These are phyloP conservation scores for Tirmania nivea DNA, from an alignment of 495 filamentous ascomycete species.

Conservation along the genomic window DNA sequence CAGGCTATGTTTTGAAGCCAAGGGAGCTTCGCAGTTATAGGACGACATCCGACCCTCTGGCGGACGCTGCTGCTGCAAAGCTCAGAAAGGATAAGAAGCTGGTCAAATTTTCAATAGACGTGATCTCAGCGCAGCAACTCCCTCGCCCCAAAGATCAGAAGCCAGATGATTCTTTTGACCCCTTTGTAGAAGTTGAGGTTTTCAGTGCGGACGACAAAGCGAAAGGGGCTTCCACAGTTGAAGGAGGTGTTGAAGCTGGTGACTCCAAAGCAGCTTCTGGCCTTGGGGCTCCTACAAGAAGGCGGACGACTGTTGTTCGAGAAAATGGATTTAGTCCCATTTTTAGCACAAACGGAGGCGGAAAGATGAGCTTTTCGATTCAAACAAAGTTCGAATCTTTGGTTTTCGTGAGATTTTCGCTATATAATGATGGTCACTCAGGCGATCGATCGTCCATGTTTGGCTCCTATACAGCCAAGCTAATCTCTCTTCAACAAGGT, in stretches of 20 bases:
- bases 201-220: conserved; percentile 78
- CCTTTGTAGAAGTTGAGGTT: conserved; percentile 86
- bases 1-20: conserved; percentile 87
- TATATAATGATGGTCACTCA: conserved; percentile 56
- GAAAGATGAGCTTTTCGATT: conserved; percentile 49
- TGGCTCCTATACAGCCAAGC: conserved; percentile 79
- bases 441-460: conserved; percentile 37
- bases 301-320: conserved; percentile 51
- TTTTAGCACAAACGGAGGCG: conserved; percentile 33
- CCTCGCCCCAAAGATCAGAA: conserved; percentile 54
- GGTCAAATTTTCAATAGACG: conserved; percentile 61
- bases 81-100: conserved; percentile 48
- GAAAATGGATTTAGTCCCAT: conserved; percentile 83
- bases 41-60: conserved; percentile 17
- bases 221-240: conserved; percentile 29
- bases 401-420: conserved; percentile 83
- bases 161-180: conserved; percentile 56
- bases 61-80: conserved; percentile 26
- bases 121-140: conserved; percentile 86
- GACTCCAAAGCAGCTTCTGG: conserved; percentile 47
- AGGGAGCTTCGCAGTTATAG: conserved; percentile 36
- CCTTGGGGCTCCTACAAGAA: conserved; percentile 52
- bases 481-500: conserved; percentile 64
- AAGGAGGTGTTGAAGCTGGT: conserved; percentile 49
- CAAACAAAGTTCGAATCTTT: conserved; percentile 81